Base-by-base conservation (phyloP, 306 rosid species). In the Mimosa bimucronata region DNA sequence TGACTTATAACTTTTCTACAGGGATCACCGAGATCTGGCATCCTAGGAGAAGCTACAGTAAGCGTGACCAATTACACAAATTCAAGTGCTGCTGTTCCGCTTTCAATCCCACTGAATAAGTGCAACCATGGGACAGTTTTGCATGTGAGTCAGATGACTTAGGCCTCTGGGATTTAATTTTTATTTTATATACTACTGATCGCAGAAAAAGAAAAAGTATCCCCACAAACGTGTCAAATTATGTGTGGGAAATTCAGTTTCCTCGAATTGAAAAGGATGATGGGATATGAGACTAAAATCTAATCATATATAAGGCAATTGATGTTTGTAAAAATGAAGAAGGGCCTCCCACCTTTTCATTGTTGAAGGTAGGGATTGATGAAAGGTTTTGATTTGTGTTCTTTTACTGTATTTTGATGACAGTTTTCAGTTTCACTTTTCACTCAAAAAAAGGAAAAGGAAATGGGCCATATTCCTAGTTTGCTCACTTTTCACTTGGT, bases 1-100 rank as follows among this genome's bases (percentile, higher is more conserved):
- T 23, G 67, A 25, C 64, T 80, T 53, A 37, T 34, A 37, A 29
- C 62, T 81, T 66, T 6, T 16, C 73, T 38, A 76, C 77, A 90
- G 92, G 92, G 90, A 57, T 90, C 90, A 53, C 77, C 81, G 46
- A 83, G 88, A 74, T 83, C 88, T 74, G 88, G 89, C 67, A 87
- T 84, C 74, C 90, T 86, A 74, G 94, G 92, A 73, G 90, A 90
- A 77, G 92, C 86, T 40, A 82, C 84, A 25, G 72, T 88, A 48
- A 88, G 74, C 44, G 46, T 88, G 92, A 73, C 75, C 65, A 73
- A 72, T 78, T 85, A 81, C 74, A 77, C 65, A 74, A 85, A 74
- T 83, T 79, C 89, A 81, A 75, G 38, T 57, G 81, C 87, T 77
- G 87, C 87, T 44, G 66, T 75, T 79, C 87, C 88, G 73, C 85